Evolutionary conservation across 331 rosid genomes (phyloP).

Genomic region (Saraca asoca): DNA sequence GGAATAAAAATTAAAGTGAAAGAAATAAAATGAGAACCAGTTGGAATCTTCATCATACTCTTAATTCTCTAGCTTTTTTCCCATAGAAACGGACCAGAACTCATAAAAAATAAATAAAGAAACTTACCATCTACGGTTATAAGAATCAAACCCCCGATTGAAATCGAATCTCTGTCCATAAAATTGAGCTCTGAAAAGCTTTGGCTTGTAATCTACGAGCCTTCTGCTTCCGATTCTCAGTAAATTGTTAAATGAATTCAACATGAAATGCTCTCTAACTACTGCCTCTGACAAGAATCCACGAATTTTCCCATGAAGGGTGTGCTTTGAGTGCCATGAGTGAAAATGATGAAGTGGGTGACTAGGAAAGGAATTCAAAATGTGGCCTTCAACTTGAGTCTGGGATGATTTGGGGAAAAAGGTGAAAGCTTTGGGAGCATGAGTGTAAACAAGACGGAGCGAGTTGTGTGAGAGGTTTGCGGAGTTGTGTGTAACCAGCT

Average conservation of each 20-base stretch:
- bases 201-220: conserved; percentile 33
- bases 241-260: conserved; percentile 42
- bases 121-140: conserved; percentile 53
- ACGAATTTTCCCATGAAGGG: conserved; percentile 34
- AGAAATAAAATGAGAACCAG: background rate
- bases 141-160: conserved; percentile 29
- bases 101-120: conserved; percentile 2
- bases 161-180: conserved; percentile 37
- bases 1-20: background rate
- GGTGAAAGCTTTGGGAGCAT: conserved; percentile 17
- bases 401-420: conserved; percentile 37
- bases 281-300: conserved; percentile 43
- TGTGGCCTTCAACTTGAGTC: conserved; percentile 34
- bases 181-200: conserved; percentile 40
- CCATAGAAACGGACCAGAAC: background rate
- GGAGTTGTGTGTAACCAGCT: conserved; percentile 32
- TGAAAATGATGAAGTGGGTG: conserved; percentile 38
- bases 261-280: conserved; percentile 27
- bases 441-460: conserved; percentile 34
- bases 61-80: background rate
- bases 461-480: conserved; percentile 28
- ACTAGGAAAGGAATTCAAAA: conserved; percentile 27
- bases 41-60: background rate
- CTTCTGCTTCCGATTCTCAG: conserved; percentile 32
- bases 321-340: conserved; percentile 36